These are phyloP conservation scores for Nyctanthes arbortristis DNA, from an alignment of 257 asterid species.

Conservation along the genomic window DNA sequence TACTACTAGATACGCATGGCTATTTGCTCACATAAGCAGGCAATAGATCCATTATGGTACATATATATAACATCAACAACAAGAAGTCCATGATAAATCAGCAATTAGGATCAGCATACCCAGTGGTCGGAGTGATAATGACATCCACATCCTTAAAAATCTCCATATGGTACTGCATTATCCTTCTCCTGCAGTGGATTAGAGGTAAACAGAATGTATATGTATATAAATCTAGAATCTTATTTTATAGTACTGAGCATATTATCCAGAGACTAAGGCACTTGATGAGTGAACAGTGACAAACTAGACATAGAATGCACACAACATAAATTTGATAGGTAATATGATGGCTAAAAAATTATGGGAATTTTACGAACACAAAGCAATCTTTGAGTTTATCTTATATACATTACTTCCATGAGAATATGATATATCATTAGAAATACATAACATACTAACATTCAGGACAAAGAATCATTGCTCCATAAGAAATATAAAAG, in stretches of 20 bases:
- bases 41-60: not conserved
- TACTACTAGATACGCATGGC: not conserved
- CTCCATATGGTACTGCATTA: conserved; percentile 84
- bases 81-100: conserved; percentile 3
- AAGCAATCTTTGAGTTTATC: not conserved
- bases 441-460: not conserved
- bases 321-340: not conserved
- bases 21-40: not conserved
- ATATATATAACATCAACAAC: not conserved
- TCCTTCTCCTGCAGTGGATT: conserved; percentile 69
- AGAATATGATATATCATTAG: conserved; percentile 8
- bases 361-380: not conserved
- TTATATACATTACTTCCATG: not conserved
- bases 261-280: not conserved
- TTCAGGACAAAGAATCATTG: conserved; percentile 1
- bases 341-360: not conserved
- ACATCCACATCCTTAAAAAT: conserved; percentile 79
- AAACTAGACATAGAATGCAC: conserved; percentile 4
- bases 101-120: conserved; percentile 50
- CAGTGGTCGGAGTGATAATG: conserved; percentile 94
- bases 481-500: not conserved
- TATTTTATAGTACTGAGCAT: conserved; percentile 7
- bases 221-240: not conserved
- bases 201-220: conserved; percentile 11
- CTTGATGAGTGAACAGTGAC: not conserved